Evolutionary conservation across 2,329 filamentous ascomycete species (phyloP).

Genomic region (Lachnellula subtilissima): DNA sequence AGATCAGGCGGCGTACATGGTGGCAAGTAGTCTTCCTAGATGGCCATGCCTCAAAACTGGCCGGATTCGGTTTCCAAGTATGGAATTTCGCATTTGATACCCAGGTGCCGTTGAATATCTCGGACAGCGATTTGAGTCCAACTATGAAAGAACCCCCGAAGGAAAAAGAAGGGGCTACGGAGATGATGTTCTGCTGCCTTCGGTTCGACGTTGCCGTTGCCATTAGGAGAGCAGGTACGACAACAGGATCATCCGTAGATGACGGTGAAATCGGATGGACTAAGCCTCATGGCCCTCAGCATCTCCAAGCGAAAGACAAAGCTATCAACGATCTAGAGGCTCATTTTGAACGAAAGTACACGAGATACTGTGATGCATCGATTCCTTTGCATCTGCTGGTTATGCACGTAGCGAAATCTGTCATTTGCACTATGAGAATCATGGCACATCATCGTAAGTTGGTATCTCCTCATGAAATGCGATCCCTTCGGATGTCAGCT

Average conservation of each 20-base stretch:
- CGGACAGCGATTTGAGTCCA: constrained; percentile 48
- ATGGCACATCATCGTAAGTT: constrained; percentile 29
- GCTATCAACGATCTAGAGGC: constrained; percentile 27
- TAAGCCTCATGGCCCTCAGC: constrained; percentile 1
- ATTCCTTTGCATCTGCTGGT: constrained; percentile 35
- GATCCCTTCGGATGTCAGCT: no score
- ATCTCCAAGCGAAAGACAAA: constrained; percentile 23
- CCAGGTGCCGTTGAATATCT: constrained; percentile 47
- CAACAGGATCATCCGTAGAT: background rate
- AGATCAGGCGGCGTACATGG: constrained; percentile 59
- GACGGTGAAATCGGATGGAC: background rate
- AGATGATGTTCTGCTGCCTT: constrained; percentile 41
- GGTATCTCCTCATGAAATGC: no score
- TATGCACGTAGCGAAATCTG: constrained; percentile 25
- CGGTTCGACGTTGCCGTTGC: constrained; percentile 33
- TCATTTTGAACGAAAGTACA: constrained; percentile 37
- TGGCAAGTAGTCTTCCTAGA: constrained; percentile 60
- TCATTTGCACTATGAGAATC: constrained; percentile 30
- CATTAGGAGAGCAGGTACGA: constrained; percentile 13
- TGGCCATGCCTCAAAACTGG: constrained; percentile 50
- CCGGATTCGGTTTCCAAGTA: constrained; percentile 42
- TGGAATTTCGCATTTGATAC: constrained; percentile 43
- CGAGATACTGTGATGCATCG: constrained; percentile 38
- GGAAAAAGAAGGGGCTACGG: constrained; percentile 40
- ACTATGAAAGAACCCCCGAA: constrained; percentile 37